Conservation (phyloP, 768 basidiomycete species). For the Cystobasidium onofrii region DNA sequence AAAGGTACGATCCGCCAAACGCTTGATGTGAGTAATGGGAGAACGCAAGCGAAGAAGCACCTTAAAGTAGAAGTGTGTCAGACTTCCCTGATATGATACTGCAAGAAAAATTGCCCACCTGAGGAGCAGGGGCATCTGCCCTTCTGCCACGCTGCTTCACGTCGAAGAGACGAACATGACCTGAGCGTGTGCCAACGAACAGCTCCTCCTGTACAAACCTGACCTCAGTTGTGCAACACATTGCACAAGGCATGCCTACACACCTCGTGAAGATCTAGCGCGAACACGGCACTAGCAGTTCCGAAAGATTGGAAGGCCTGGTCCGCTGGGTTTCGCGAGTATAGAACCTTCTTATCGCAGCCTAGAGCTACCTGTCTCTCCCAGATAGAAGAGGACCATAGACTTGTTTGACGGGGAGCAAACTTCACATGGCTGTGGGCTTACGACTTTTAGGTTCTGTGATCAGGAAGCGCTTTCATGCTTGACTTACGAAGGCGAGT, state of each 20-base stretch:
- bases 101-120: not conserved
- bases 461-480: not conserved
- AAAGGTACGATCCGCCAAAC: not conserved
- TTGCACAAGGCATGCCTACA: not conserved
- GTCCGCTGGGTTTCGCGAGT: not conserved
- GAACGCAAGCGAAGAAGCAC: slow-evolving; percentile 3
- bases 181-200: slow-evolving; percentile 18
- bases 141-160: not conserved
- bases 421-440: slow-evolving; percentile 3
- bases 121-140: not conserved
- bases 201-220: not conserved
- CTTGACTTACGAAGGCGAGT: not conserved
- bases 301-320: not conserved
- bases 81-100: no score
- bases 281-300: slow-evolving; percentile 27
- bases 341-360: slow-evolving; percentile 31
- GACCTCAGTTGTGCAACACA: not conserved
- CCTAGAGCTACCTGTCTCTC: not conserved
- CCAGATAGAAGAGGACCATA: slow-evolving; percentile 27
- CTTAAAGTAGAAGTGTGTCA: not conserved
- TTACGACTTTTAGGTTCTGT: not conserved
- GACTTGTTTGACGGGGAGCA: slow-evolving; percentile 14
- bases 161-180: slow-evolving; percentile 9
- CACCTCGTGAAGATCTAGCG: not conserved
- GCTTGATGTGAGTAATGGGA: slow-evolving; percentile 3